Conservation (phyloP, 2,329 filamentous ascomycete species). For the Fusarium bulbicola region DNA sequence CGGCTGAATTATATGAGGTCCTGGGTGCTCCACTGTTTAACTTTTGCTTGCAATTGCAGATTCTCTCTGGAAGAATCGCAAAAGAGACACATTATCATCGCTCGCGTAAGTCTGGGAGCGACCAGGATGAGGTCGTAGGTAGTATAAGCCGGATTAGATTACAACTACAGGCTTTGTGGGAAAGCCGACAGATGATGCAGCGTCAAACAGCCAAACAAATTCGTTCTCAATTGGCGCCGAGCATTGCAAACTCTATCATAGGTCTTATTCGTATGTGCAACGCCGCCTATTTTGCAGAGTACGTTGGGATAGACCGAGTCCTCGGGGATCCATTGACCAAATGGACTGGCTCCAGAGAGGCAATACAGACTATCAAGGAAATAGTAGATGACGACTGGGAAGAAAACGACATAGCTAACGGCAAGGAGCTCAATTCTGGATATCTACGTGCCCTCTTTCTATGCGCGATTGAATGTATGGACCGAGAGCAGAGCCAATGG, state of each 20-base stretch:
- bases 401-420: background rate
- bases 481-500: background rate
- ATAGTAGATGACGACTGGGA: background rate
- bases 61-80: background rate
- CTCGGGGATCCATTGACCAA: background rate
- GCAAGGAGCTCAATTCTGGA: background rate
- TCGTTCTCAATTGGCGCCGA: background rate
- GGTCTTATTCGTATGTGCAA: background rate
- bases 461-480: background rate
- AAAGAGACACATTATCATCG: background rate
- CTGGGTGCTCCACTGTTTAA: background rate
- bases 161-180: background rate
- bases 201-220: background rate
- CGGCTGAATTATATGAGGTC: background rate
- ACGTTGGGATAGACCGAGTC: background rate
- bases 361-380: background rate
- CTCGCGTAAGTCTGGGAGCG: background rate
- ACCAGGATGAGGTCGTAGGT: background rate
- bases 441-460: background rate
- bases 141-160: background rate
- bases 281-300: background rate
- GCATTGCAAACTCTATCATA: background rate
- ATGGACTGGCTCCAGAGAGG: background rate
- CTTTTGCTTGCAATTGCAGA: background rate
- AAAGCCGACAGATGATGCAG: background rate